phyloP scores from a whole-genome alignment of 345 rosid genomes.

The Acer yangbiense region DNA sequence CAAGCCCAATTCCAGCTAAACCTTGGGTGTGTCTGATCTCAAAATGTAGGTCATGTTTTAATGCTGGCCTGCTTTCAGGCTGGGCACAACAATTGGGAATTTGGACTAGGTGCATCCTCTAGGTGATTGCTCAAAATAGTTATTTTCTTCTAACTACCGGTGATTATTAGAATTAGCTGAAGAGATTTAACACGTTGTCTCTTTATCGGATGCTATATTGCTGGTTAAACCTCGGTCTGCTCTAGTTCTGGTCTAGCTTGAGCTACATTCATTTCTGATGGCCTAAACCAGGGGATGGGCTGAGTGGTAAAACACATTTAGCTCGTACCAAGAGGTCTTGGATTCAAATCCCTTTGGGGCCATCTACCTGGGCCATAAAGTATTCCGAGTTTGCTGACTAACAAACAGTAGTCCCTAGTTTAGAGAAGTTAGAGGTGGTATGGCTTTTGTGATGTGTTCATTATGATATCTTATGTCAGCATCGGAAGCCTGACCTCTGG shows the following conservation, averaged over 20 bases:
- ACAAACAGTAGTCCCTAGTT: background rate
- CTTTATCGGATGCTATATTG: background rate
- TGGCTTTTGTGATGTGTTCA: conserved; percentile 7
- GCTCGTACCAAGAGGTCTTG: background rate
- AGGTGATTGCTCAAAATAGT: background rate
- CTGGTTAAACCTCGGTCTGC: background rate
- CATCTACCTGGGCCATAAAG: background rate
- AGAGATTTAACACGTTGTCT: background rate
- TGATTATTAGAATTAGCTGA: background rate
- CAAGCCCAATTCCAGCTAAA: background rate
- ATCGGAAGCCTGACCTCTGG: conserved; percentile 68
- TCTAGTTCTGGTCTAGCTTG: background rate
- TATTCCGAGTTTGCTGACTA: background rate
- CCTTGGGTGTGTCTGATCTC: background rate
- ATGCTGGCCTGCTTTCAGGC: background rate
- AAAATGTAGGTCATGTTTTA: background rate
- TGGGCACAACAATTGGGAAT: background rate
- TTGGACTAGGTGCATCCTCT: background rate
- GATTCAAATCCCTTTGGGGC: background rate
- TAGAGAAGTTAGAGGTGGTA: background rate
- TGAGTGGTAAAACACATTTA: too few species aligned
- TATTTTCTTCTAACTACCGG: background rate
- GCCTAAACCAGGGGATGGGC: background rate
- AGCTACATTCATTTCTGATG: background rate
- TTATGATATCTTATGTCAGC: conserved; percentile 34